Conservation (phyloP, 164 flowering plant species). For the Kingdonia uniflora region DNA sequence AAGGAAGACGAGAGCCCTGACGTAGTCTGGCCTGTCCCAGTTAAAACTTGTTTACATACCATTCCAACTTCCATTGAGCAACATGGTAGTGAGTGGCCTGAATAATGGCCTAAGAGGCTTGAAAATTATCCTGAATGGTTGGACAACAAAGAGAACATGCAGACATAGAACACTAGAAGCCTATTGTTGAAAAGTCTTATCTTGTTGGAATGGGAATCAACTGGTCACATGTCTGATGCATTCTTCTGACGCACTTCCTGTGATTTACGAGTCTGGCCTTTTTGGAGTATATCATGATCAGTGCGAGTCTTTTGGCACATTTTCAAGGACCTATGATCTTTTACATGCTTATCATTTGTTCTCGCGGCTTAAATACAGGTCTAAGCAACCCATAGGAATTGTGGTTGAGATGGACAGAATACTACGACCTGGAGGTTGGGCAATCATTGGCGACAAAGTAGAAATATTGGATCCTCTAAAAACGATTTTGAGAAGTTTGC, state of each 20-base stretch:
- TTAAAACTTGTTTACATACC: too few relatives aligned
- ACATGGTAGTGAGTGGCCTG: conserved; percentile 94
- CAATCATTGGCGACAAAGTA: conserved; percentile 68
- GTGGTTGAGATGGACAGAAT: conserved; percentile 91
- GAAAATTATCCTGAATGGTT: conserved; percentile 81
- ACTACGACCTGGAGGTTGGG: conserved; percentile 85
- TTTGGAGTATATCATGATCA: conserved; percentile 86
- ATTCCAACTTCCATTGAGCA: conserved; percentile 53
- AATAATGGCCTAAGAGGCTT: conserved; percentile 97
- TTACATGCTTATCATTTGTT: conserved; percentile 92
- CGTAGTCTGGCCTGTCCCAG: conserved; percentile 67
- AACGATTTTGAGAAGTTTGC: conserved; percentile 55
- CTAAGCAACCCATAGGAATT: conserved; percentile 58
- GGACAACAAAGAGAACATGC: conserved; percentile 47
- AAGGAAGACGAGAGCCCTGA: conserved; percentile 85
- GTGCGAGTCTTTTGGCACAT: conserved; percentile 90
- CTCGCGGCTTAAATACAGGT: conserved; percentile 89
- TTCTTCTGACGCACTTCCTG: conserved; percentile 84
- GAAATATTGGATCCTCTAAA: conserved; percentile 68
- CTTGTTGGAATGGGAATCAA: conserved; percentile 81
- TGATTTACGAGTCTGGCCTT: conserved; percentile 85
- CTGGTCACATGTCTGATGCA: conserved; percentile 70
- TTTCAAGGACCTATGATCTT: conserved; percentile 90
- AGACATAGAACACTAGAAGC: conserved; percentile 75
- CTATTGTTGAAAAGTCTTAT: conserved; percentile 67